Evolutionary conservation across 805 yeast genomes (phyloP), one percentile per base, ranked within the genome.

Genomic region (Candida palmyrensis): DNA sequence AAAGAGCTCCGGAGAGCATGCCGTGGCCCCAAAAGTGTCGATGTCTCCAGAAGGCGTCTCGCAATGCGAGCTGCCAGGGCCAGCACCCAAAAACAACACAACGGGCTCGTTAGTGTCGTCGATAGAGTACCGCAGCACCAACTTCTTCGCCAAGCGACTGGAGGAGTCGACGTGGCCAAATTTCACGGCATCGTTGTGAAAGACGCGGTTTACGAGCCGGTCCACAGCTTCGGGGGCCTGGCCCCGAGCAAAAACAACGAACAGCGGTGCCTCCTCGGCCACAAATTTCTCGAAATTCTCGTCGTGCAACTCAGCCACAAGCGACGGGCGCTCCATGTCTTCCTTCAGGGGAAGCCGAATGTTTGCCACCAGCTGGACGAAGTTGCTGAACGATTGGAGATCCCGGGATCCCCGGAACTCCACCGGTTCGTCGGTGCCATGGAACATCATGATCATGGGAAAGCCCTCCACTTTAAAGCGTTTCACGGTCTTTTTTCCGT

Each of bases 371-470:
- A 50, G 55, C 40, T 61, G 76, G 11, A 75, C 53, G 45, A 78
- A 85, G 36, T 68, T 71, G 23, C 71, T 62, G 32, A 82, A 65
- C 14, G 69, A 53, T 15, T 68, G 71, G 12, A 69, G 44, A 25
- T 68, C 71, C 43, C 89, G 66, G 18, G 56, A 56, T 2, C 87
- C 83, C 23, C 65, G 63, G 40, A 66, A 83, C 36, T 71, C 78
- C 20, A 71, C 51, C n/a, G 82, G 76, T 24, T 71, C 57, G 13
- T 61, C 49, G 26, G 60, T 59, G 12, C 73, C 72, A 23, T 78
- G 75, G 45, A 82, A 73, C 40, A 81, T 56, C 43, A 68, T 67
- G 34, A 85, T 51, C 25, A 79, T 73, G 3, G 95, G 95, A 48
- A 65, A 84, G 10, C 84, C 83, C 23, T 73, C 60, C 25, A 75